These are phyloP conservation scores for Magnolia changhungtana DNA, from an alignment of 164 flowering plant species.

Conservation along the genomic window DNA sequence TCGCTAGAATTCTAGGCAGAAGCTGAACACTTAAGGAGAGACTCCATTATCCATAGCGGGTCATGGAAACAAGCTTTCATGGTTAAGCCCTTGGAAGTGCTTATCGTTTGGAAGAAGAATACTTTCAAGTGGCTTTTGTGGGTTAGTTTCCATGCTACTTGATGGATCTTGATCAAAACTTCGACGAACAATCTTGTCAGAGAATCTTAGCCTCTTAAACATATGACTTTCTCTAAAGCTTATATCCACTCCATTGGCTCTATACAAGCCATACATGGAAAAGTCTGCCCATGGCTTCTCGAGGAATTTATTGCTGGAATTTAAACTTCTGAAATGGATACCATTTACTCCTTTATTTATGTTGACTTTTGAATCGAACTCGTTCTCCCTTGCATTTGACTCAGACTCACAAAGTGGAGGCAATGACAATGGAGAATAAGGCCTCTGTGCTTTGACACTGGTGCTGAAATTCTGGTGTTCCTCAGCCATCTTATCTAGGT, in stretches of 20 bases:
- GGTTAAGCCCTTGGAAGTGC: no score
- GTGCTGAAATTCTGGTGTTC: slow-evolving; percentile 19
- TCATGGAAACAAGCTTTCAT: slow-evolving; percentile 8
- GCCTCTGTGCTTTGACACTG: slow-evolving; percentile 19
- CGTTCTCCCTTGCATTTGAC: slow-evolving; percentile 31
- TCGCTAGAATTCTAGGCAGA: background rate
- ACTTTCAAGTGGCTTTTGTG: background rate
- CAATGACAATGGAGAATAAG: slow-evolving; percentile 29
- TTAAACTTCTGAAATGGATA: background rate
- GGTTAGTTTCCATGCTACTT: background rate
- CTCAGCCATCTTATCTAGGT: slow-evolving; percentile 38
- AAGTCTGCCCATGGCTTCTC: background rate
- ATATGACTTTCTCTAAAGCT: slow-evolving; percentile 16
- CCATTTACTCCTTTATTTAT: slow-evolving; percentile 4
- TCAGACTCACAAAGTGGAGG: slow-evolving; percentile 52
- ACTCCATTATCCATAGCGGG: background rate
- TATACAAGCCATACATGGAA: background rate
- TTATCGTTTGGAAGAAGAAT: background rate
- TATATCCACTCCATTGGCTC: slow-evolving; percentile 7
- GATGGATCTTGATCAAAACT: slow-evolving; percentile 12
- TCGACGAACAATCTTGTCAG: slow-evolving; percentile 2
- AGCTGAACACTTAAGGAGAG: background rate
- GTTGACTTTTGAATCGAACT: slow-evolving; percentile 33
- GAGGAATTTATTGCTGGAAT: background rate
- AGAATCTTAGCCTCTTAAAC: slow-evolving; percentile 20